A percentile compares a stretch with the other conserved stretches of the same genome.
These are phyloP conservation scores for Acidiella bohemica DNA, from an alignment of 495 filamentous ascomycete genomes.

Conservation along the genomic window DNA sequence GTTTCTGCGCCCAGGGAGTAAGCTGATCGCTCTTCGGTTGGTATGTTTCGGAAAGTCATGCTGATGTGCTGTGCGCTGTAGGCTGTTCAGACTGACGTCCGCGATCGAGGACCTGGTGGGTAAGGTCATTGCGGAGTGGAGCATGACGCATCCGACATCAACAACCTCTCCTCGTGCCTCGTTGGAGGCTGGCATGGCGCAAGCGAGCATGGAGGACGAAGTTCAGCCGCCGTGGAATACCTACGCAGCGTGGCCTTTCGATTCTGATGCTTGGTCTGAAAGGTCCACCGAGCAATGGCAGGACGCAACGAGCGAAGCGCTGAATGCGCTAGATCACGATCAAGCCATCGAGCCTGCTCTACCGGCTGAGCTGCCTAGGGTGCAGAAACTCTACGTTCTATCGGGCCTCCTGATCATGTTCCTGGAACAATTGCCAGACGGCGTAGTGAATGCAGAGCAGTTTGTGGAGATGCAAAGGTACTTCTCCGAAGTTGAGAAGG, in stretches of 20 bases:
- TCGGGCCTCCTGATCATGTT: slow-evolving; percentile 56
- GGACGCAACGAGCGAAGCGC: slow-evolving; percentile 31
- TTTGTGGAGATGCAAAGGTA: slow-evolving; percentile 60
- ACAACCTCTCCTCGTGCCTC: too few species aligned
- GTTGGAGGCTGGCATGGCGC: too few species aligned
- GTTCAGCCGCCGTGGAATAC: slow-evolving; percentile 38
- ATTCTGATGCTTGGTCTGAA: slow-evolving; percentile 37
- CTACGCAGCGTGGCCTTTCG: slow-evolving; percentile 69
- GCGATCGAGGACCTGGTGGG: slow-evolving; percentile 62
- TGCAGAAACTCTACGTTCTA: slow-evolving; percentile 57
- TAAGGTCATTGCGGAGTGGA: slow-evolving; percentile 65
- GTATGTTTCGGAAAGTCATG: too few species aligned
- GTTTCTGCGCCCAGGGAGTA: slow-evolving; percentile 68
- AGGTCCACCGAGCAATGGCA: slow-evolving; percentile 3
- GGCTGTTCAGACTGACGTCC: slow-evolving; percentile 79
- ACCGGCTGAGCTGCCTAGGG: slow-evolving; percentile 40
- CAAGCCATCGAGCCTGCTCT: slow-evolving; percentile 43
- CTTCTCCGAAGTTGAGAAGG: slow-evolving; percentile 39
- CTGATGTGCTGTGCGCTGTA: too few species aligned
- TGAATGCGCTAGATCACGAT: slow-evolving; percentile 60
- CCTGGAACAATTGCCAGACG: slow-evolving; percentile 57
- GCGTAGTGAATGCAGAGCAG: slow-evolving; percentile 51
- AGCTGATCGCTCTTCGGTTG: too few species aligned
- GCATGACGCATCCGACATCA: slow-evolving; percentile 49
- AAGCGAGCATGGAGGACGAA: neutral